Evolutionary conservation across 2,329 filamentous ascomycete genomes (phyloP).

Genomic region (Xylariaceae sp.): DNA sequence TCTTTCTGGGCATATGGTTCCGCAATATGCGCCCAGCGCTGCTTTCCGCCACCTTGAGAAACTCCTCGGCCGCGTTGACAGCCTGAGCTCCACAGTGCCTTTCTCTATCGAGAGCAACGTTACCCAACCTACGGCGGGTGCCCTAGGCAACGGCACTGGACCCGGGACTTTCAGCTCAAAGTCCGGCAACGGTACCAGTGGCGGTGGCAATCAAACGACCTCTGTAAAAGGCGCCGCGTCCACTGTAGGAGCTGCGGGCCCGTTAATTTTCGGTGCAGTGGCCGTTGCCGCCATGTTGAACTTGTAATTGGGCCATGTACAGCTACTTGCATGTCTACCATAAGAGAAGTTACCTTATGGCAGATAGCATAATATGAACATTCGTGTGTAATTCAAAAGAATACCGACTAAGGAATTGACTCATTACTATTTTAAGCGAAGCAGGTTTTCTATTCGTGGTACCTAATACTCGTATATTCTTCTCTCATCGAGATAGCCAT

Average conservation of each 20-base stretch:
- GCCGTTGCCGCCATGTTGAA: slow-evolving; percentile 7
- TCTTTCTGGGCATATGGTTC: slow-evolving; percentile 70
- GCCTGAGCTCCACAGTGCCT: slow-evolving; percentile 35
- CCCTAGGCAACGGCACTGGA: slow-evolving; percentile 40
- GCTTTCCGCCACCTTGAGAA: slow-evolving; percentile 77
- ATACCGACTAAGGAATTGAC: too few species aligned
- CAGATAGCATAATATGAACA: too few species aligned
- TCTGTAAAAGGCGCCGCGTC: background rate
- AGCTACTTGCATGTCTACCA: too few species aligned
- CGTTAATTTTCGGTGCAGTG: background rate
- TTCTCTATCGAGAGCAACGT: slow-evolving; percentile 37
- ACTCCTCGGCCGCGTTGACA: slow-evolving; percentile 70
- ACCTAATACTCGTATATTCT: too few species aligned
- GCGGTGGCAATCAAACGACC: background rate
- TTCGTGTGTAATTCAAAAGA: too few species aligned
- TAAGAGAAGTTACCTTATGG: too few species aligned
- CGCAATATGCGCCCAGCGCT: slow-evolving; percentile 71
- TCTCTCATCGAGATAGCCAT: too few species aligned
- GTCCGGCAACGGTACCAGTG: background rate
- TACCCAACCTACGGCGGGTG: slow-evolving; percentile 33
- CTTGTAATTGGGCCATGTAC: too few species aligned
- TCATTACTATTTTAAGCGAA: too few species aligned
- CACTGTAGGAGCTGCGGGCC: background rate
- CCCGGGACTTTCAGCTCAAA: slow-evolving; percentile 21
- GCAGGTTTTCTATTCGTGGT: too few species aligned